Base-by-base conservation (phyloP, 2,329 filamentous ascomycete genomes). In the Akanthomyces dipterigenus region DNA sequence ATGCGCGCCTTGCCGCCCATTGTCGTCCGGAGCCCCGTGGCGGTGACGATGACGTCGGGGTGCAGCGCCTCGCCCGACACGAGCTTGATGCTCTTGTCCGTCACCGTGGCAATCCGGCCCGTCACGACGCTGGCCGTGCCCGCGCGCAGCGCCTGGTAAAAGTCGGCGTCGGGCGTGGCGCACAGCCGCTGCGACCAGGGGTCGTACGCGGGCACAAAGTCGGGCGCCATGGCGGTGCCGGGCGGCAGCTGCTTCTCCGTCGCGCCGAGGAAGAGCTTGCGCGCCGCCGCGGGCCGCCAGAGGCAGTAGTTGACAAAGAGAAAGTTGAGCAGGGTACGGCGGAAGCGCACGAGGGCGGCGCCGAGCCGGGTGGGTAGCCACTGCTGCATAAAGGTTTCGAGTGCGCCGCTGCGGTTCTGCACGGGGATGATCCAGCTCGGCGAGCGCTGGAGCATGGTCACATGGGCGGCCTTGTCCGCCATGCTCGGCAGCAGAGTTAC, bases 161-260 rank as follows among this genome's bases (percentile, higher is more conserved):
- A 80, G 64, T 81, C 80, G 0, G 76, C 77, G 34, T 80, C 73
- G 22, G 74, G 70, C 2, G 68, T 82, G 31, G 87, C 74, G 65
- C 88, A 91, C 22, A 91, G 73, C 1, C 89, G 82, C 67, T 91
- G 88, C 58, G 89, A 80, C 85, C 87, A 86, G 0, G 83, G 84
- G 7, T 79, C 78, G 62, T 86, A 86, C 1, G 70, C 68, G 0
- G 82, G 82, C 24, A 74, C 74, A 72, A 85, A 85, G 67, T 86
- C 78, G 1, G 80, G 81, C n/a, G 83, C 77, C 63, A 75, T 68
- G 2, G 75, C 71, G n/a, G 83, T 71, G 28, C 74, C 68, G 0
- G 66, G 66, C 0, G 85, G 85, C 0, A 88, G 76, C 43, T 81
- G 68, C 31, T 71, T 69, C 38, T 70, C 68, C 4, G 77, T 65